A percentile compares a stretch with the other conserved stretches of the same genome.
phyloP scores from a whole-genome alignment of 1,284 basidiomycete species.

The Rhizoctonia solani region DNA sequence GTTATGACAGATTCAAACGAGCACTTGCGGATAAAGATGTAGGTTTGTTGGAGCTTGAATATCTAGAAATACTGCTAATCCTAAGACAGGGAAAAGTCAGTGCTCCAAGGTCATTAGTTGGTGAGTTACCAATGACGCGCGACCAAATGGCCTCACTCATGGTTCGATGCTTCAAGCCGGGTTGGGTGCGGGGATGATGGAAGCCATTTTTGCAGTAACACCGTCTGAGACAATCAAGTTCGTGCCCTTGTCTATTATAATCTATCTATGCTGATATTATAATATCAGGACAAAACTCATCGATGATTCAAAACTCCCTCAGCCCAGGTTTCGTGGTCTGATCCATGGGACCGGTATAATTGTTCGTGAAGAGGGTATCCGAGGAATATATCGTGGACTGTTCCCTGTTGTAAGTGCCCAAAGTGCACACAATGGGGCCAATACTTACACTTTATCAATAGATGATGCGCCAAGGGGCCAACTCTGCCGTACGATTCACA shows the following conservation, averaged over 20 bases:
- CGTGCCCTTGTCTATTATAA: constrained; percentile 43
- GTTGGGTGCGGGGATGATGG: constrained; percentile 91
- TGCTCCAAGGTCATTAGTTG: constrained; percentile 80
- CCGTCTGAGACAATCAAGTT: constrained; percentile 99
- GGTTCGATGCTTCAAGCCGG: constrained; percentile 64
- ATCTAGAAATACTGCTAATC: neutral
- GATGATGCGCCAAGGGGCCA: constrained; percentile 98
- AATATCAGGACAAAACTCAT: constrained; percentile 89
- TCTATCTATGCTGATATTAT: neutral
- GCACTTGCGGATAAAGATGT: constrained; percentile 83
- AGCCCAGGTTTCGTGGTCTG: constrained; percentile 87
- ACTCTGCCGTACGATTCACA: constrained; percentile 96
- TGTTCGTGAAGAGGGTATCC: constrained; percentile 73
- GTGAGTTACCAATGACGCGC: constrained; percentile 48
- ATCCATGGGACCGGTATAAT: constrained; percentile 85
- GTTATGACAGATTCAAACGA: constrained; percentile 92
- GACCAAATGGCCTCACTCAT: constrained; percentile 7
- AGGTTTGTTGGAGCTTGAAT: constrained; percentile 39
- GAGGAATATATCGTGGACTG: constrained; percentile 86
- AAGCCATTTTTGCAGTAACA: constrained; percentile 94
- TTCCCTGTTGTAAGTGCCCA: constrained; percentile 80
- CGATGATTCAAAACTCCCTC: constrained; percentile 85
- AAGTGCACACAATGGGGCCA: neutral
- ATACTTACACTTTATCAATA: constrained; percentile 44
- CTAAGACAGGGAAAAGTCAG: constrained; percentile 79